Conservation (phyloP, 352 stramenopile species). For the Globisporangium irregulare region DNA sequence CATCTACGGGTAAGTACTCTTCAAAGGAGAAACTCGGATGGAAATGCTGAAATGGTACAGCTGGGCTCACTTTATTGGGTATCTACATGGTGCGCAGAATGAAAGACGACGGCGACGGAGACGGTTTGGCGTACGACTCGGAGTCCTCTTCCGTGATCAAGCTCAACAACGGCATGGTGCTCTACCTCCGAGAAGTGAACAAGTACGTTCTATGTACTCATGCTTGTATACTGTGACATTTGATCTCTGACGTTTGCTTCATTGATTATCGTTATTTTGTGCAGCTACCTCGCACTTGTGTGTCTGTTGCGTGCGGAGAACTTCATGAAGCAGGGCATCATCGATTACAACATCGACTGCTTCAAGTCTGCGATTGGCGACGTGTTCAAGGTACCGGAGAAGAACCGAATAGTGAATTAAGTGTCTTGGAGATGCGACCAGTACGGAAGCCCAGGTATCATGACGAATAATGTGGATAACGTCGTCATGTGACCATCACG, state of each 20-base stretch:
- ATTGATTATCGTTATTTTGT: slow-evolving; percentile 15
- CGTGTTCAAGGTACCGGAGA: slow-evolving; percentile 77
- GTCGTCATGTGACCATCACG: background rate
- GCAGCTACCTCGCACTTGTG: slow-evolving; percentile 95
- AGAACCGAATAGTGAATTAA: slow-evolving; percentile 40
- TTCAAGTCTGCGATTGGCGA: slow-evolving; percentile 94
- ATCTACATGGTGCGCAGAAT: slow-evolving; percentile 37
- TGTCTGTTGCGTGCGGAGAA: slow-evolving; percentile 96
- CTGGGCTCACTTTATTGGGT: background rate
- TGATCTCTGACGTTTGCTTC: background rate
- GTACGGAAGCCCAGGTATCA: background rate
- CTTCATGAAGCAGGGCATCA: slow-evolving; percentile 97
- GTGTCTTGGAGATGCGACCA: slow-evolving; percentile 2
- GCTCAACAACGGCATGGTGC: slow-evolving; percentile 97
- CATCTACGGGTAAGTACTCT: slow-evolving; percentile 90
- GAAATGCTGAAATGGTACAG: background rate
- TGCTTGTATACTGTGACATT: background rate
- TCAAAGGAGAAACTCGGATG: slow-evolving; percentile 15
- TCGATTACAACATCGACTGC: slow-evolving; percentile 99
- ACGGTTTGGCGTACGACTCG: slow-evolving; percentile 93
- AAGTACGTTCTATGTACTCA: slow-evolving; percentile 47
- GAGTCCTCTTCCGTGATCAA: slow-evolving; percentile 97
- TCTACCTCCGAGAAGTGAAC: slow-evolving; percentile 93
- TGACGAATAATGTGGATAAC: background rate
- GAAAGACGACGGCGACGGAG: slow-evolving; percentile 89